Evolutionary conservation across 2,329 filamentous ascomycete species (phyloP).

Genomic region (Botryotinia calthae): DNA sequence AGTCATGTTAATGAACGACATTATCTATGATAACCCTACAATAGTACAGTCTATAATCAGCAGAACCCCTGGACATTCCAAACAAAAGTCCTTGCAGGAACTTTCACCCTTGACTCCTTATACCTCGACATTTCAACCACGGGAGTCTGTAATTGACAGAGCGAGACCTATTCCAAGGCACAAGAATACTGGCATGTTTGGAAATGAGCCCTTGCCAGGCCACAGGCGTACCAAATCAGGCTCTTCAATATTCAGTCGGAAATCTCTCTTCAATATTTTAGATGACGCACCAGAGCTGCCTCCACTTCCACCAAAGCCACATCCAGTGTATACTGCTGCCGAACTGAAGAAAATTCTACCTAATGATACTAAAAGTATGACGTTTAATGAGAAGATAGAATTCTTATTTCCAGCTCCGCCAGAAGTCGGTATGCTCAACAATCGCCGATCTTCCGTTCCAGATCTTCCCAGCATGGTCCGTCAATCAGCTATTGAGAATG

Average conservation of each 20-base stretch:
- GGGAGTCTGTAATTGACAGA: slow-evolving; percentile 37
- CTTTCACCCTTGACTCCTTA: slow-evolving; percentile 22
- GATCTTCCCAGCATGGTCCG: slow-evolving; percentile 40
- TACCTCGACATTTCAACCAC: slow-evolving; percentile 26
- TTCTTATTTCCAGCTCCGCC: slow-evolving; percentile 47
- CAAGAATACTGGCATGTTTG: slow-evolving; percentile 48
- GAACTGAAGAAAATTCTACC: slow-evolving; percentile 44
- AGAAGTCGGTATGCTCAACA: slow-evolving; percentile 32
- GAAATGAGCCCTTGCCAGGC: slow-evolving; percentile 44
- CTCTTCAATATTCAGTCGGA: slow-evolving; percentile 46
- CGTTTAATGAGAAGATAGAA: slow-evolving; percentile 56
- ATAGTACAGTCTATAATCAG: slow-evolving; percentile 51
- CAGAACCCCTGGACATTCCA: slow-evolving; percentile 37
- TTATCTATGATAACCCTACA: slow-evolving; percentile 53
- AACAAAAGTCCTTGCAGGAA: slow-evolving; percentile 19
- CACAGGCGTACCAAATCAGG: slow-evolving; percentile 50
- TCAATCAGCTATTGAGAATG: slow-evolving; percentile 17
- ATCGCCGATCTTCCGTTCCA: slow-evolving; percentile 46
- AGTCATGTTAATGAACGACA: slow-evolving; percentile 56
- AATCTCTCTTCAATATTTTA: slow-evolving; percentile 47
- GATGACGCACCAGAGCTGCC: slow-evolving; percentile 52
- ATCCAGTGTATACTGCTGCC: slow-evolving; percentile 43
- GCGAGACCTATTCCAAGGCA: slow-evolving; percentile 36
- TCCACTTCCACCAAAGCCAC: slow-evolving; percentile 46
- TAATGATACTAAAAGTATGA: slow-evolving; percentile 58